Percentiles rank a stretch among this genome's conserved stretches.
Evolutionary conservation across 495 filamentous ascomycete species (phyloP).

Genomic region (Penicillium flavigenum): DNA sequence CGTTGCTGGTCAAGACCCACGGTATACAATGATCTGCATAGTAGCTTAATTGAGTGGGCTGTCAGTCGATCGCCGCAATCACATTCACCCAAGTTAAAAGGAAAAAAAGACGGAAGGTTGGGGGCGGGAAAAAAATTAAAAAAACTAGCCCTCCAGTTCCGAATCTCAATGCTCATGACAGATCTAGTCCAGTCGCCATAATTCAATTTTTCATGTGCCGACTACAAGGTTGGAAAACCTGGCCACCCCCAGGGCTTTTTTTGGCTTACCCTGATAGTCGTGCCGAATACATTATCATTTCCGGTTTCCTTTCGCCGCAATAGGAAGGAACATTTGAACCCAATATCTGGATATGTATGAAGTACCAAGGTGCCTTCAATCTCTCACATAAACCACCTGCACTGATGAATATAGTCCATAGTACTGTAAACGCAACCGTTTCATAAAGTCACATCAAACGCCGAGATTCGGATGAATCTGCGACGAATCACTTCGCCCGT

Average conservation of each 20-base stretch:
- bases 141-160: background rate
- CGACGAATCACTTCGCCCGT: constrained; percentile 19
- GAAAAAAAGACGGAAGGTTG: background rate
- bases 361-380: background rate
- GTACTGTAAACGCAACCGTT: background rate
- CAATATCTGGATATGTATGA: background rate
- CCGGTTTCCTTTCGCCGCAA: background rate
- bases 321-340: background rate
- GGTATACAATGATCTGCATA: constrained; percentile 9
- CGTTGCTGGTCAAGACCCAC: constrained; percentile 4
- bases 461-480: constrained; percentile 24
- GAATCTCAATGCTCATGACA: background rate
- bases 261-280: background rate
- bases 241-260: background rate
- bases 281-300: background rate
- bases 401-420: background rate
- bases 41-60: constrained; percentile 12
- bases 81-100: background rate
- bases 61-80: constrained; percentile 3
- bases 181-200: no score
- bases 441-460: constrained; percentile 11
- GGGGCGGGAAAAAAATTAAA: no score
- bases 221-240: background rate
- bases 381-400: background rate
- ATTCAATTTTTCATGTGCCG: constrained; percentile 4